Evolutionary conservation across 129 eudicot species (phyloP).

Genomic region (Scalesia atractyloides): DNA sequence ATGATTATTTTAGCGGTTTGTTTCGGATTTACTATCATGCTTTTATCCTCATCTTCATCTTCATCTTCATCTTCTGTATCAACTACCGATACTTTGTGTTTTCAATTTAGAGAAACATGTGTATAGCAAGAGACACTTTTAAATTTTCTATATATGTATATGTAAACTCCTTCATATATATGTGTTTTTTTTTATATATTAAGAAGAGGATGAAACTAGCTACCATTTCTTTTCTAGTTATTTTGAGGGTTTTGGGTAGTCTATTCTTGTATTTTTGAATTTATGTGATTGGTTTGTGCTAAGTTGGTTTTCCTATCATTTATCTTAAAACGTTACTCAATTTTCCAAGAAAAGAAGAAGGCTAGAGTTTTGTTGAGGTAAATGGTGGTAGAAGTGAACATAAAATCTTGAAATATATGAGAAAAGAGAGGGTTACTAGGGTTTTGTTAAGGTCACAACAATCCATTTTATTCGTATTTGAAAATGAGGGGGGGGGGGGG

Average conservation of each 20-base stretch:
- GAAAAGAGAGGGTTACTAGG: background rate
- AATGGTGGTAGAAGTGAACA: background rate
- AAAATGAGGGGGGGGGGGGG: no score
- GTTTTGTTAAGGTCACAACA: background rate
- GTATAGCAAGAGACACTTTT: constrained; percentile 44
- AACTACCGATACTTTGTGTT: constrained; percentile 27
- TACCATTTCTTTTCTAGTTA: constrained; percentile 28
- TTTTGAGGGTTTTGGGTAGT: constrained; percentile 16
- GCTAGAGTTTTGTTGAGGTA: background rate
- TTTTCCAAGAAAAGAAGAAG: background rate
- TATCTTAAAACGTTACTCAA: background rate
- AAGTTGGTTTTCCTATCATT: background rate
- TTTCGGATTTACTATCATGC: constrained; percentile 24
- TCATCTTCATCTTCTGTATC: constrained; percentile 31
- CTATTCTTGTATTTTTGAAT: constrained; percentile 6
- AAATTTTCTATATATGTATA: constrained; percentile 28
- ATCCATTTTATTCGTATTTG: background rate
- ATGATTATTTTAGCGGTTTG: constrained; percentile 35
- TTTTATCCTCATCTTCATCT: constrained; percentile 8
- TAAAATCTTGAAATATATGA: constrained; percentile 1
- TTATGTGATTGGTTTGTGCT: constrained; percentile 27
- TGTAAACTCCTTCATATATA: constrained; percentile 25
- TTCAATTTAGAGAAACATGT: constrained; percentile 36
- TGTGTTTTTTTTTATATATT: constrained; percentile 9
- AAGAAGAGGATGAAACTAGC: constrained; percentile 37